Base-by-base conservation (phyloP, 352 stramenopile species). In the Phytophthora tentaculata region DNA sequence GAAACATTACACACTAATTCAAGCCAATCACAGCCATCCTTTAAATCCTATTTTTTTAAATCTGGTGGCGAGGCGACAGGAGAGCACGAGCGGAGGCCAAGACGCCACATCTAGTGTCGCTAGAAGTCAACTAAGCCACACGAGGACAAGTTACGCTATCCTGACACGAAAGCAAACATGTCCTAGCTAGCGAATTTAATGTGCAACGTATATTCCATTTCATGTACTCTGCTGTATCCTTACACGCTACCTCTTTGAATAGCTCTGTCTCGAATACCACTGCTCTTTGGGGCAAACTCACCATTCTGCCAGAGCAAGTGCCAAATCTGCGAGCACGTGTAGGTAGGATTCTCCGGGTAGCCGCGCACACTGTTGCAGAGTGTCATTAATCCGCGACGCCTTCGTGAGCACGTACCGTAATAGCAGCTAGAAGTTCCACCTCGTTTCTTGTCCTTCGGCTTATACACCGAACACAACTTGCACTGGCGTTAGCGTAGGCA, bases 301-400 rank as follows among this genome's bases (percentile, higher is more conserved):
- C 61, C 62, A n/a, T n/a, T n/a, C n/a, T n/a, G n/a, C n/a, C n/a
- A n/a, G n/a, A n/a, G n/a, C n/a, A n/a, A n/a, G n/a, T n/a, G n/a
- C n/a, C n/a, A n/a, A n/a, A n/a, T n/a, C n/a, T n/a, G n/a, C n/a
- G n/a, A n/a, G n/a, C n/a, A n/a, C n/a, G n/a, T n/a, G n/a, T n/a
- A n/a, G n/a, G n/a, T n/a, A n/a, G 50, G 23, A 12, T 69, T 69
- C 1, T 54, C 26, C 1, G 35, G 13, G 20, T 64, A 54, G 0
- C 62, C 62, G 3, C 37, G 54, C 1, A 50, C 47, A 4, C 39
- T 47, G 39, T 60, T 69, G 24, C 62, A 64, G 12, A 69, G 37
- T 2, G 35, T 62, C 0, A 60, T 12, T 5, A 49, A 16, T 0
- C 54, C 62, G 2, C 19, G 17, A 14, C 50, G 51, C 0, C 32